phyloP scores from a whole-genome alignment of 306 rosid species.

The Glycyrrhiza uralensis region DNA sequence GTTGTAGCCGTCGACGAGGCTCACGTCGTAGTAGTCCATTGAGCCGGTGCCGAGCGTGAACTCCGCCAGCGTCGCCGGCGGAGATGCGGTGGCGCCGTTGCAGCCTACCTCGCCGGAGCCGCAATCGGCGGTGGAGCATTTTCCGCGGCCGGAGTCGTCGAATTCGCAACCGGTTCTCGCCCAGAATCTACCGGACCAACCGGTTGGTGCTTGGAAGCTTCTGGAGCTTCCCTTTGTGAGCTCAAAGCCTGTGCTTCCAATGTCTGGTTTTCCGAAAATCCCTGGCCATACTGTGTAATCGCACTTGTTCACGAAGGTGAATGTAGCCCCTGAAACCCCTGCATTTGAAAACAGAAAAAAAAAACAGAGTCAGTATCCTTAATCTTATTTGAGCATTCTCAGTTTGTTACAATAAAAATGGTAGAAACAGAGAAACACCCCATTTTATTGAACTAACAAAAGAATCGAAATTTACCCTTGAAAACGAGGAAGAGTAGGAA shows the following conservation, averaged over 20 bases:
- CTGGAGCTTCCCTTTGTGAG: conserved; percentile 46
- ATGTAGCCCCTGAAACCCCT: conserved; percentile 73
- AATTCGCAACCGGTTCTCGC: conserved; percentile 69
- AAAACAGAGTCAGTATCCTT: no score
- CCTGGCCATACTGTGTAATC: conserved; percentile 94
- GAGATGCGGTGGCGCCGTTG: conserved; percentile 72
- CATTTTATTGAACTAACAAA: background rate
- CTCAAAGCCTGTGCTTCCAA: conserved; percentile 78
- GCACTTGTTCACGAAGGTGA: conserved; percentile 72
- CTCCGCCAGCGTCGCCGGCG: conserved; percentile 90
- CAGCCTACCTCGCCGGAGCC: conserved; percentile 67
- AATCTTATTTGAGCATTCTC: no score
- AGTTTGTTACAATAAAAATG: no score
- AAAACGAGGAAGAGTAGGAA: conserved; percentile 33
- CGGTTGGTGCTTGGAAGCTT: conserved; percentile 67
- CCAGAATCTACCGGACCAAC: conserved; percentile 98
- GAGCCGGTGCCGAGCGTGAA: conserved; percentile 82
- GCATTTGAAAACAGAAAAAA: background rate
- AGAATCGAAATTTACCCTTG: conserved; percentile 16
- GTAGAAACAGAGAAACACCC: background rate
- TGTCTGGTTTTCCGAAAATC: conserved; percentile 62
- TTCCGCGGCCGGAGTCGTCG: conserved; percentile 48
- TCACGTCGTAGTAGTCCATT: conserved; percentile 81
- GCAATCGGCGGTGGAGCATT: conserved; percentile 78
- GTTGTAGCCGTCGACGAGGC: conserved; percentile 92